These are phyloP conservation scores for Huntiella decipiens DNA, from an alignment of 2,329 filamentous ascomycete genomes.

Conservation along the genomic window DNA sequence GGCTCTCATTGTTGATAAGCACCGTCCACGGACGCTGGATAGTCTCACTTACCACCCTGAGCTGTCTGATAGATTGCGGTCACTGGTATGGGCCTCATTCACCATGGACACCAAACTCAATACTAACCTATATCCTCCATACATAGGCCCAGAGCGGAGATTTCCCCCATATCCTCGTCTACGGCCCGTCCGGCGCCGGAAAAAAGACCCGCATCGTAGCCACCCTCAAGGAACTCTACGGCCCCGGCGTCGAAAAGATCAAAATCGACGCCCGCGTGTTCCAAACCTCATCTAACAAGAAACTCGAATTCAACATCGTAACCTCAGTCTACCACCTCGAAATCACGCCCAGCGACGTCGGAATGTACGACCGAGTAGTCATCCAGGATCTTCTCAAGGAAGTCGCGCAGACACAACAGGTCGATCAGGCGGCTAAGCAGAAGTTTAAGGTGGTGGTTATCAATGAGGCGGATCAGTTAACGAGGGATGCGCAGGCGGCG, in stretches of 20 bases:
- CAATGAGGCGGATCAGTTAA: slow-evolving; percentile 93
- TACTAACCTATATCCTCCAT: background rate
- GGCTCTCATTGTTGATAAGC: slow-evolving; percentile 54
- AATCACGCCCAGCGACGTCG: slow-evolving; percentile 93
- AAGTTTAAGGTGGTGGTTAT: slow-evolving; percentile 98
- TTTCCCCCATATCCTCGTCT: slow-evolving; percentile 93
- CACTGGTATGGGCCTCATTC: slow-evolving; percentile 42
- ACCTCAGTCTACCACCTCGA: slow-evolving; percentile 94
- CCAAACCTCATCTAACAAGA: slow-evolving; percentile 86
- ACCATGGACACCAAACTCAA: background rate
- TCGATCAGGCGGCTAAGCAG: slow-evolving; percentile 80
- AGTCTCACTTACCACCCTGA: slow-evolving; percentile 72
- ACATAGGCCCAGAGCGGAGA: slow-evolving; percentile 81
- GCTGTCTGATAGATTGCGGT: slow-evolving; percentile 68
- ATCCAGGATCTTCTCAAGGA: slow-evolving; percentile 92
- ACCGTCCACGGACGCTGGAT: slow-evolving; percentile 56
- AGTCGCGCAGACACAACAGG: slow-evolving; percentile 95
- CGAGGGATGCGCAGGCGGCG: slow-evolving; percentile 85
- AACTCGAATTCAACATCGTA: slow-evolving; percentile 98
- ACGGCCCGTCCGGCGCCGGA: slow-evolving; percentile 86
- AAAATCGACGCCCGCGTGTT: slow-evolving; percentile 97
- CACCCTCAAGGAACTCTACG: slow-evolving; percentile 86
- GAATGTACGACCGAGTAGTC: slow-evolving; percentile 89
- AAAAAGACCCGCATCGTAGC: slow-evolving; percentile 97
- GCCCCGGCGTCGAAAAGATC: slow-evolving; percentile 96